These are phyloP conservation scores for Fusarium hainanense DNA, from an alignment of 2,329 filamentous ascomycete genomes.

Conservation along the genomic window DNA sequence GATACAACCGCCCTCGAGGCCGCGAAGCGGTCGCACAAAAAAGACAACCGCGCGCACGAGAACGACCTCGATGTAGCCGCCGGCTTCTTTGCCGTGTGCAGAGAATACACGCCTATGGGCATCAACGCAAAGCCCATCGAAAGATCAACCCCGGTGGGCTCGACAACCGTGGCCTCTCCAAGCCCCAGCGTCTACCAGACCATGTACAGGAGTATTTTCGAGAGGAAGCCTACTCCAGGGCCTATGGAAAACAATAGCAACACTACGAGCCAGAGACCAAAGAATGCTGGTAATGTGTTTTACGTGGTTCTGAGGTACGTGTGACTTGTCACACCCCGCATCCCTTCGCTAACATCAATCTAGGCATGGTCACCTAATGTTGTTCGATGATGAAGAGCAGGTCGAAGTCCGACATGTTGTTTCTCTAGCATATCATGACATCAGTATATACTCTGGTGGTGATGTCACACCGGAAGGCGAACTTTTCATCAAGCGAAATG, in stretches of 20 bases:
- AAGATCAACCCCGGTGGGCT: slow-evolving; percentile 81
- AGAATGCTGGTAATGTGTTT: slow-evolving; percentile 86
- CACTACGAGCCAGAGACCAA: slow-evolving; percentile 63
- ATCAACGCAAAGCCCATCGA: slow-evolving; percentile 94
- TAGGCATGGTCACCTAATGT: slow-evolving; percentile 94
- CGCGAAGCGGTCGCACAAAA: slow-evolving; percentile 67
- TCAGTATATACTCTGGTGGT: slow-evolving; percentile 86
- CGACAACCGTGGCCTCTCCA: slow-evolving; percentile 77
- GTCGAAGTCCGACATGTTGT: slow-evolving; percentile 97
- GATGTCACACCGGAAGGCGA: slow-evolving; percentile 87
- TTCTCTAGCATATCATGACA: slow-evolving; percentile 86
- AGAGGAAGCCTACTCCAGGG: slow-evolving; percentile 70
- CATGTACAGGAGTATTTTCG: slow-evolving; percentile 97
- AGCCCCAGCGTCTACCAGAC: slow-evolving; percentile 97
- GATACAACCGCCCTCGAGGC: slow-evolving; percentile 73
- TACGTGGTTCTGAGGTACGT: slow-evolving; percentile 82
- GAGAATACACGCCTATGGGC: slow-evolving; percentile 91
- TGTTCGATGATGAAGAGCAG: slow-evolving; percentile 96
- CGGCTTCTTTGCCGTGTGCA: slow-evolving; percentile 94
- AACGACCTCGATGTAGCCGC: slow-evolving; percentile 82
- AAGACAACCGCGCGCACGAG: slow-evolving; percentile 67
- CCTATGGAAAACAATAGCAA: slow-evolving; percentile 62
- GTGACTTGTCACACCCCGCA: not conserved
- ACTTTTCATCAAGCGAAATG: slow-evolving; percentile 94
- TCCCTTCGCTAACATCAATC: slow-evolving; percentile 19